Conservation (phyloP, 495 filamentous ascomycete species). For the Oleoguttula mirabilis region DNA sequence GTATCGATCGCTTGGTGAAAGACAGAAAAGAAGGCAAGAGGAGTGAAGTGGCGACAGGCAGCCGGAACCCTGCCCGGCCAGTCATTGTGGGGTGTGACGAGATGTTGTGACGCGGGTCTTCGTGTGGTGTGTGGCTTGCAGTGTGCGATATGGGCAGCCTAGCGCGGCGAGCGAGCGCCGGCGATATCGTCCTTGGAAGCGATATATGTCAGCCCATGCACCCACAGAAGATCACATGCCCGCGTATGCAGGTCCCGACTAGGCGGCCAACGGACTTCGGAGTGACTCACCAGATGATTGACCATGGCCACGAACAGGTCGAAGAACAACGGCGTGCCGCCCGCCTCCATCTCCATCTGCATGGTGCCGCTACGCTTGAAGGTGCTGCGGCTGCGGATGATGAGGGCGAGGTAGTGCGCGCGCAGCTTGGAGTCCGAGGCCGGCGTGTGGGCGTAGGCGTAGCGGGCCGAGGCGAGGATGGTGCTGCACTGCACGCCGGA, state of each 20-base stretch:
- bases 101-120: no score
- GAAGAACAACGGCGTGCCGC: slow-evolving; percentile 70
- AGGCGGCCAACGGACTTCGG: no score
- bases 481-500: slow-evolving; percentile 71
- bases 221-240: no score
- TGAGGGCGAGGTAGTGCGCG: slow-evolving; percentile 84
- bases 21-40: neutral
- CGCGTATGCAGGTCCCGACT: no score
- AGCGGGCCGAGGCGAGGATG: slow-evolving; percentile 71
- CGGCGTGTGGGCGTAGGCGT: slow-evolving; percentile 78
- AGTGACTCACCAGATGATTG: slow-evolving; percentile 56
- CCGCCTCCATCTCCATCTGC: slow-evolving; percentile 86
- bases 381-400: slow-evolving; percentile 69
- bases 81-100: no score
- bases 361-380: slow-evolving; percentile 95
- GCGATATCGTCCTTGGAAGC: slow-evolving; percentile 18
- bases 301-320: slow-evolving; percentile 87
- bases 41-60: no score
- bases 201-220: no score
- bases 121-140: no score
- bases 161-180: slow-evolving; percentile 5
- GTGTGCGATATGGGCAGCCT: no score
- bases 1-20: slow-evolving; percentile 4
- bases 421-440: slow-evolving; percentile 78
- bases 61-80: no score